phyloP scores from a whole-genome alignment of 306 rosid species.

The apple (Malus domestica) region DNA sequence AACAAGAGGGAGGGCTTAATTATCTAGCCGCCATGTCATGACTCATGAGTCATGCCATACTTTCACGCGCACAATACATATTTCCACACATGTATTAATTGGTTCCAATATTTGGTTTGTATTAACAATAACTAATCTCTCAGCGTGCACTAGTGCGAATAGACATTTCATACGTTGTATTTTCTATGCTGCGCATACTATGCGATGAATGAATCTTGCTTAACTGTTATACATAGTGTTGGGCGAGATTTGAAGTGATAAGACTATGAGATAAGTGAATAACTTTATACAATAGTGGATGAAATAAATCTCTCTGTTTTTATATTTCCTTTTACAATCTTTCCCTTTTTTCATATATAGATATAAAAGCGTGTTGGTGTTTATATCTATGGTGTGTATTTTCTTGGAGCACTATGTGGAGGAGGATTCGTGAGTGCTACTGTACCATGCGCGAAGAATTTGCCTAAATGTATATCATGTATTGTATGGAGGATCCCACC shows the following conservation, averaged over 20 bases:
- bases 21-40: constrained; percentile 9
- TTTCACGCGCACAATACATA: constrained; percentile 1
- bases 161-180: neutral
- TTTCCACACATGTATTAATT: neutral
- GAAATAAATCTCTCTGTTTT: too few species aligned
- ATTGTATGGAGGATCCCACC: constrained; percentile 40
- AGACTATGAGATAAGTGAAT: neutral
- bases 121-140: neutral
- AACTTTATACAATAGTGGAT: too few species aligned
- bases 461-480: constrained; percentile 1
- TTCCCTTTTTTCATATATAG: too few species aligned
- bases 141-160: neutral
- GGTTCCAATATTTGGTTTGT: neutral
- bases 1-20: neutral
- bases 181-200: neutral
- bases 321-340: too few species aligned
- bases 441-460: constrained; percentile 61
- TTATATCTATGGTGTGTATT: neutral
- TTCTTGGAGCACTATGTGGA: constrained; percentile 17
- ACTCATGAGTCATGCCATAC: constrained; percentile 8
- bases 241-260: neutral
- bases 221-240: neutral
- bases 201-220: neutral
- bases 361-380: neutral
- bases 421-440: constrained; percentile 55